Conservation (phyloP, 805 yeast species). For the Kazachstania taianensis region DNA sequence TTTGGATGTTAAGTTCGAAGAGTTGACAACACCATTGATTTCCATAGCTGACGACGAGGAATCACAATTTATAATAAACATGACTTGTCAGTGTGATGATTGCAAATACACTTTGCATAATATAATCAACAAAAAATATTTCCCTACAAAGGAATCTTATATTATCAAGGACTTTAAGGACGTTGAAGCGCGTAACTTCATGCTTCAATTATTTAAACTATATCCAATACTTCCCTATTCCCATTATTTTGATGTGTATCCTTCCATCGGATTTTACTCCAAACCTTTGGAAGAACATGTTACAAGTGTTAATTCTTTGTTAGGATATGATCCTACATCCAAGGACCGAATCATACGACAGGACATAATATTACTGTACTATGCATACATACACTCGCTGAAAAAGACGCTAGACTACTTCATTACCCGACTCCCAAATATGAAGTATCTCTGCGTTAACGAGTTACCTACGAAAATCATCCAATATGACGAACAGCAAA, state of each 20-base stretch:
- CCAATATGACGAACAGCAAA: conserved; percentile 21
- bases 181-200: conserved; percentile 22
- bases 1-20: conserved; percentile 26
- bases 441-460: conserved; percentile 28
- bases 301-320: conserved; percentile 17
- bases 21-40: conserved; percentile 15
- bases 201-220: conserved; percentile 23
- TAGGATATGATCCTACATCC: conserved; percentile 11
- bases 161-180: conserved; percentile 14
- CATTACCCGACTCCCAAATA: conserved; percentile 19
- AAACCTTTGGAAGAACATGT: conserved; percentile 22
- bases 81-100: conserved; percentile 20
- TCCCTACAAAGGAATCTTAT: conserved; percentile 21
- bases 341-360: background rate
- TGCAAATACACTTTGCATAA: conserved; percentile 20
- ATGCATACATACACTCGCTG: conserved; percentile 29
- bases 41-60: conserved; percentile 15
- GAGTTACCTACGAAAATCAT: conserved; percentile 27
- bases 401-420: conserved; percentile 27
- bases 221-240: conserved; percentile 31
- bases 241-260: conserved; percentile 27
- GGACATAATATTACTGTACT: conserved; percentile 27
- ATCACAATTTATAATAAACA: conserved; percentile 13
- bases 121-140: conserved; percentile 24
- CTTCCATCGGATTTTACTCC: conserved; percentile 30